A percentile compares a stretch with the other conserved stretches of the same genome.
phyloP scores from a whole-genome alignment of 1,284 basidiomycete genomes.

The Irpex sp. region DNA sequence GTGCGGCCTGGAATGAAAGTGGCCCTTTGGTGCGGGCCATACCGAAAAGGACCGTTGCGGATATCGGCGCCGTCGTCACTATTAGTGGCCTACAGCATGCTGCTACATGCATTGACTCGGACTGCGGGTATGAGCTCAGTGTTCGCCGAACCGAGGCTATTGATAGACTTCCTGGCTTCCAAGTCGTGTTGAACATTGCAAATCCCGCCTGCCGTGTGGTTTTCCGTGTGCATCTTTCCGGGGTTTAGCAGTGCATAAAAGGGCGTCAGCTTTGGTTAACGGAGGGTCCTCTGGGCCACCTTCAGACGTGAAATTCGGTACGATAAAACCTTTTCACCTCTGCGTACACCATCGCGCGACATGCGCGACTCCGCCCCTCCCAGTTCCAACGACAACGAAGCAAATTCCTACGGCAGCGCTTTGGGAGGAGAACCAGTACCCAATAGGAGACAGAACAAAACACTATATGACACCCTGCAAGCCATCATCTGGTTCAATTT shows the following conservation, averaged over 20 bases:
- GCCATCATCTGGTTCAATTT: slow-evolving; percentile 21
- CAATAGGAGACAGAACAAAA: background rate
- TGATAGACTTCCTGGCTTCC: background rate
- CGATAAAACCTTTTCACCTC: too few relatives aligned
- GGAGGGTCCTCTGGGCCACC: too few relatives aligned
- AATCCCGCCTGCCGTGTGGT: background rate
- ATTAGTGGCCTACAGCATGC: background rate
- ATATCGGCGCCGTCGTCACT: background rate
- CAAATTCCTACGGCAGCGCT: background rate
- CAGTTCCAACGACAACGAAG: too few relatives aligned
- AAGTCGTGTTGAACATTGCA: background rate
- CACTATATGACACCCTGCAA: slow-evolving; percentile 2
- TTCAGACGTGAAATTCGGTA: too few relatives aligned
- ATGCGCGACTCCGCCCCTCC: too few relatives aligned
- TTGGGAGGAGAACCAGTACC: background rate
- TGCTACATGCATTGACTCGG: background rate
- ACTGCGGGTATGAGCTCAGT: background rate
- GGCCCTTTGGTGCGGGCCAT: background rate
- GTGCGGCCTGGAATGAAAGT: background rate
- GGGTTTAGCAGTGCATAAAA: background rate
- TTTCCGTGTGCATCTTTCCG: background rate
- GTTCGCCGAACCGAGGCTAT: background rate
- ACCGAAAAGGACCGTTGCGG: background rate
- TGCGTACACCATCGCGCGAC: too few relatives aligned
- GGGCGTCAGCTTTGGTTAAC: background rate